Evolutionary conservation across 2,329 filamentous ascomycete species (phyloP), one percentile per base, ranked within the genome.

Genomic region (Hortaea sp.): DNA sequence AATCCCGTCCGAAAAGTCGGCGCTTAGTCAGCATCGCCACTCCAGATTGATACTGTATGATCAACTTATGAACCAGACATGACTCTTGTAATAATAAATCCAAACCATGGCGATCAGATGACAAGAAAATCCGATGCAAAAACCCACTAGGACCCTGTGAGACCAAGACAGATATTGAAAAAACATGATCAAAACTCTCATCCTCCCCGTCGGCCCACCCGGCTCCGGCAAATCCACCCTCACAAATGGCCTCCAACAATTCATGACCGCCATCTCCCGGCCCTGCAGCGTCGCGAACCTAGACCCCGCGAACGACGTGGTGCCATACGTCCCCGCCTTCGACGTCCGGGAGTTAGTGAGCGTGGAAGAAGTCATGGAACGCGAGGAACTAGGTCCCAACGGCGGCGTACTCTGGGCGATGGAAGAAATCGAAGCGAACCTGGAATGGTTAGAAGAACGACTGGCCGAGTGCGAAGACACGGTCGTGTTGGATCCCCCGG

Each of bases 181-280:
- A 20, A 20, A 20, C 20, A 20, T 20, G 20, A 20, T 20, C 20
- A 20, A 72, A 39, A 61, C 57, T 13, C 51, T 63, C 32, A 44
- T 63, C 6, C 46, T 63, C 29, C 61, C 60, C 13, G 59, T 63
- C 42, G 92, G 92, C n/a, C 90, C 89, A 55, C 92, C 92, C 5
- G 92, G 92, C 59, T 82, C 88, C 29, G 92, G 92, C 50, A 98
- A 98, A 71, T 95, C 88, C 54, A 98, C 92, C 6, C 95, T 95
- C 66, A 97, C 90, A 73, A 88, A 97, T 80, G 92, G 92, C 63
- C 95, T 98, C 85, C 87, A 95, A 63, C 92, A 98, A 70, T 98
- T 98, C 71, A 84, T 97, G 76, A 84, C 84, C 54, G 90, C 92
- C 53, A 95, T 98, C 63, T 88, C 89, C 50, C 84, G 92, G 47